Percentiles rank a stretch among this genome's conserved stretches.
These are phyloP conservation scores for Rhododendron griersonianum DNA, from an alignment of 148 eudicot genomes.

Conservation along the genomic window DNA sequence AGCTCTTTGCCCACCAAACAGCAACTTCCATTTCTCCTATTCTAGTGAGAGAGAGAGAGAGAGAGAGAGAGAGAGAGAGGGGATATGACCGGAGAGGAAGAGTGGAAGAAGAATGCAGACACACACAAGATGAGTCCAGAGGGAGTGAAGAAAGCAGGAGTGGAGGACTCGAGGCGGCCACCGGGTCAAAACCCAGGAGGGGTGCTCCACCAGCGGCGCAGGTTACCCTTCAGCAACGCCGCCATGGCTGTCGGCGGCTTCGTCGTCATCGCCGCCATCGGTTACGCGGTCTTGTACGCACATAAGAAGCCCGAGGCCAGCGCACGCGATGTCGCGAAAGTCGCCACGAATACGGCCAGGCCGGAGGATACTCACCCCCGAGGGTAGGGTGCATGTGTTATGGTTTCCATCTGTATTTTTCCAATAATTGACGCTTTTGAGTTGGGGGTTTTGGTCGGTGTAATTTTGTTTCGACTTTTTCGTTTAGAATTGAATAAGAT, in stretches of 20 bases:
- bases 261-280: conserved; percentile 26
- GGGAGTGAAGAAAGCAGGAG: conserved; percentile 30
- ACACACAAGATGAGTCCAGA: conserved; percentile 48
- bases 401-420: background rate
- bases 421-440: too few species aligned
- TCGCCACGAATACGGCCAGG: conserved; percentile 26
- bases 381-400: background rate
- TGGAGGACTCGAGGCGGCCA: conserved; percentile 30
- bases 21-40: background rate
- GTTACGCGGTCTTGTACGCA: conserved; percentile 40
- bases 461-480: background rate
- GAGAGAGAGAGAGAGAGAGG: background rate
- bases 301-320: conserved; percentile 49
- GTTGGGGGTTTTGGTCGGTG: background rate
- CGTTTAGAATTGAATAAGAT: too few species aligned
- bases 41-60: background rate
- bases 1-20: background rate
- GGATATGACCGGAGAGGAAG: conserved; percentile 11
- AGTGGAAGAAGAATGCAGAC: conserved; percentile 39
- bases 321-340: conserved; percentile 57
- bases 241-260: conserved; percentile 42
- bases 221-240: conserved; percentile 24
- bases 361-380: conserved; percentile 38
- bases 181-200: conserved; percentile 40
- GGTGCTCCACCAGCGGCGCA: conserved; percentile 36